Evolutionary conservation across 805 yeast species (phyloP), one percentile per base, ranked within the genome.

Genomic region (Schwanniomyces yamadae): DNA sequence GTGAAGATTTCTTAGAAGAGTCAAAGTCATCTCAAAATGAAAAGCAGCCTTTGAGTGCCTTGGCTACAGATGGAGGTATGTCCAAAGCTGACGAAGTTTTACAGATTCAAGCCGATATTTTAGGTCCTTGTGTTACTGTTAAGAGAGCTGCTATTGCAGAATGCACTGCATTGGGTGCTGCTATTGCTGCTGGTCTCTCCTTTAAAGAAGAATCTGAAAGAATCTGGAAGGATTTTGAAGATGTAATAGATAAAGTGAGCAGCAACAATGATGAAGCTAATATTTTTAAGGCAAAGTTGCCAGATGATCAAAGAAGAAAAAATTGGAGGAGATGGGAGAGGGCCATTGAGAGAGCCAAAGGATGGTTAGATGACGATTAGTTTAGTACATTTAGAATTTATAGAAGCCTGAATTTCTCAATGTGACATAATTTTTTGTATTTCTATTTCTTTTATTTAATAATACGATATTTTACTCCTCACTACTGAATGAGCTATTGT

Each of bases 31-130:
- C 67, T 50, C 73, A 70, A 57, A 59, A 77, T 47, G 61, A 63
- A 53, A 41, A 52, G 22, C 49, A 54, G 40, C 71, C 80, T 28
- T 67, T 80, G 46, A 69, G 78, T 3, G 54, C 71, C 11, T 65
- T 84, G 41, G 82, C 87, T 21, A 96, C 90, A 16, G 98, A 90
- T 57, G 98, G 97, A 37, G 98, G 98, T 48, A 84, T 90, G 93
- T 84, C 95, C 15, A 78, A 84, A 50, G 87, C 95, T 13, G 82
- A 83, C 54, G 91, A 84, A 51, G 91, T 89, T 34, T 84, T 91
- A 83, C 95, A 87, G 67, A 87, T 90, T 45, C 97, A 90, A 64
- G 84, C 96, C 6, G 95, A 90, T 58, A 82, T 90, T 43, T 71
- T 88, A 48, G 97, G 97, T 3, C 91, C 93, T 1, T 79, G 89